Evolutionary conservation across 1,139 yeast species (phyloP).

Genomic region (Suhomyces anneliseae): DNA sequence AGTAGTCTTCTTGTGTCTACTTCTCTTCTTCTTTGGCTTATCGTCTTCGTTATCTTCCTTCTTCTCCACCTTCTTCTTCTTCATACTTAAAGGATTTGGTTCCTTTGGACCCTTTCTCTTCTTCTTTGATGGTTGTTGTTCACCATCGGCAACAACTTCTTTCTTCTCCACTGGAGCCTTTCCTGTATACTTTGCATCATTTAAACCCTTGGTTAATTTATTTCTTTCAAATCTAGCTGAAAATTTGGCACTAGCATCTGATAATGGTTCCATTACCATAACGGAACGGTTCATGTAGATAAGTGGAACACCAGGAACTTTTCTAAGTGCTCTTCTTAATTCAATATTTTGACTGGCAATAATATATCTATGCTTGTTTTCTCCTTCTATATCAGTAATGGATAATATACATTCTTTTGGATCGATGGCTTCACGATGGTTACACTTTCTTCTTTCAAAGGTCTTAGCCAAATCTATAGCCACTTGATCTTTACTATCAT

Average conservation of each 20-base stretch:
- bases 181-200: conserved; percentile 50
- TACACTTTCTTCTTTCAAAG: conserved; percentile 77
- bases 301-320: conserved; percentile 86
- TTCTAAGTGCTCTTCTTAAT: conserved; percentile 65
- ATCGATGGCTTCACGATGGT: conserved; percentile 61
- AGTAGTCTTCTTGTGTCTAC: conserved; percentile 26
- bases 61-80: conserved; percentile 53
- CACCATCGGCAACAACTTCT: conserved; percentile 15
- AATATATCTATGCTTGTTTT: conserved; percentile 84
- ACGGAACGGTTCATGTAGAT: conserved; percentile 87
- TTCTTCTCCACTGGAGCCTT: conserved; percentile 13
- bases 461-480: conserved; percentile 79
- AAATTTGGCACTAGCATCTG: conserved; percentile 62
- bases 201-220: conserved; percentile 77
- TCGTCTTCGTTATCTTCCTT: conserved; percentile 4
- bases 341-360: conserved; percentile 81
- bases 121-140: conserved; percentile 21
- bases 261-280: conserved; percentile 93
- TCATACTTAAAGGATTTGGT: conserved; percentile 82
- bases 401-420: conserved; percentile 77
- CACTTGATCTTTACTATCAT: conserved; percentile 63
- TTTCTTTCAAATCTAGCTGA: conserved; percentile 57
- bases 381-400: conserved; percentile 68
- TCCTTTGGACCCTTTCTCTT: conserved; percentile 72
- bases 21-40: conserved; percentile 20